Percentiles rank a stretch among this genome's conserved stretches.
Conservation (phyloP, 148 eudicot species). For the Diospyros lotus region DNA sequence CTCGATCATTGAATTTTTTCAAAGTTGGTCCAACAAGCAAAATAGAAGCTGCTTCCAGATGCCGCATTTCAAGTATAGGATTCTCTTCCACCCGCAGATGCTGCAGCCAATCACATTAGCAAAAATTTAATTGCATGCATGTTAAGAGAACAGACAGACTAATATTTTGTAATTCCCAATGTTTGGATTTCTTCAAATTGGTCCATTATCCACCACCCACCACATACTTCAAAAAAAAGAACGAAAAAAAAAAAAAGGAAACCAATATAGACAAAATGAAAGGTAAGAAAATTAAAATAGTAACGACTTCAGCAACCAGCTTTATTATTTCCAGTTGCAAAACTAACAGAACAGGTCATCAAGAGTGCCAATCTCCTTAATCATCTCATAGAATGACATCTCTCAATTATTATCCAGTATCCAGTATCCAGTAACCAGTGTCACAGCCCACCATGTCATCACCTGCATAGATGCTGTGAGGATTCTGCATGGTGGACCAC, state of each 20-base stretch:
- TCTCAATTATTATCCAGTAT: not conserved
- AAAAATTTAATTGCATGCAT: not conserved
- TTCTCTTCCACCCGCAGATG: conserved; percentile 94
- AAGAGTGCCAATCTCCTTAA: not conserved
- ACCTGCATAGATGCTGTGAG: too few relatives aligned
- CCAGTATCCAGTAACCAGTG: not conserved
- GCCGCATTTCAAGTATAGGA: conserved; percentile 90
- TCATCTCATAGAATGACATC: not conserved
- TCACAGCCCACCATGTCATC: not conserved
- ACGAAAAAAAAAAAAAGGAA: too few relatives aligned
- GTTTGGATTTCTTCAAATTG: not conserved
- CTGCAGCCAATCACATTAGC: conserved; percentile 46
- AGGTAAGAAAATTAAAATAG: not conserved
- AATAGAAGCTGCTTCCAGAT: conserved; percentile 91
- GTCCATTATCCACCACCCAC: too few relatives aligned
- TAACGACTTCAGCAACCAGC: not conserved
- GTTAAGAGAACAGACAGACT: not conserved
- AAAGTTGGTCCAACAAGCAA: conserved; percentile 92
- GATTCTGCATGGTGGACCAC: too few relatives aligned
- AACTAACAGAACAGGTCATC: not conserved
- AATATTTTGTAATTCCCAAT: not conserved
- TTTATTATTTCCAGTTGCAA: not conserved
- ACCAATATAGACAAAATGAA: not conserved
- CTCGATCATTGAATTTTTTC: conserved; percentile 89
- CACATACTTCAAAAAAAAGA: too few relatives aligned